Evolutionary conservation across 768 basidiomycete genomes (phyloP).

Genomic region (Termitomyces sp.): DNA sequence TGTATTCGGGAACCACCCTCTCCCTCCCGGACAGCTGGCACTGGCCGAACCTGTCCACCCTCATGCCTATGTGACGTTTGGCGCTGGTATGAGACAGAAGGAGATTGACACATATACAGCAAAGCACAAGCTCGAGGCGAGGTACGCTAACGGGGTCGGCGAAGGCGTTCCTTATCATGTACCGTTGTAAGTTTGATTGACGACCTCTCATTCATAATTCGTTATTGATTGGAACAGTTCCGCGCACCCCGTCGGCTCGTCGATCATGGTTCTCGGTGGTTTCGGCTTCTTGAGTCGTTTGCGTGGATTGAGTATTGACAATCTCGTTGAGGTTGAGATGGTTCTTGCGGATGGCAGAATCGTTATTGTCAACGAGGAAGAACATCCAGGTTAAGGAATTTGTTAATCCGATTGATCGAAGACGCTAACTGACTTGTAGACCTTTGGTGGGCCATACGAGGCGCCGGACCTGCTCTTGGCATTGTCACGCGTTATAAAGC

Average conservation of each 20-base stretch:
- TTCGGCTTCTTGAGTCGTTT: conserved; percentile 85
- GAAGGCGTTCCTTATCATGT: conserved; percentile 73
- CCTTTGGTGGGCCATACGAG: conserved; percentile 84
- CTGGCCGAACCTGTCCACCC: conserved; percentile 58
- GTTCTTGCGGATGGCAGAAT: conserved; percentile 90
- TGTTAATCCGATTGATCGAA: not conserved
- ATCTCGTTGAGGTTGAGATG: conserved; percentile 87
- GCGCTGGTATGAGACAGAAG: conserved; percentile 81
- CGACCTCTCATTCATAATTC: conserved; percentile 1
- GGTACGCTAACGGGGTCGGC: conserved; percentile 42
- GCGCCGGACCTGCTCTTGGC: conserved; percentile 79
- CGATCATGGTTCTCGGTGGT: conserved; percentile 79
- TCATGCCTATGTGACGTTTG: conserved; percentile 81
- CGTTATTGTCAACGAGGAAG: conserved; percentile 66
- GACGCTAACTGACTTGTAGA: conserved; percentile 35
- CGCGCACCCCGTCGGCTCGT: conserved; percentile 76
- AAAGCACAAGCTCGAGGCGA: conserved; percentile 57
- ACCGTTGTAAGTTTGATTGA: conserved; percentile 53
- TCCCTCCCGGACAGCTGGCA: conserved; percentile 28
- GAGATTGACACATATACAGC: conserved; percentile 78
- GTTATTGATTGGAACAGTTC: conserved; percentile 37
- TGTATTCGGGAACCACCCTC: conserved; percentile 23
- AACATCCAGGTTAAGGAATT: conserved; percentile 52
- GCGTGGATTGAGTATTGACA: conserved; percentile 85
- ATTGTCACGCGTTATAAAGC: conserved; percentile 88